Conservation (phyloP, 1,139 yeast species). For the Debaryomyces nepalensis region DNA sequence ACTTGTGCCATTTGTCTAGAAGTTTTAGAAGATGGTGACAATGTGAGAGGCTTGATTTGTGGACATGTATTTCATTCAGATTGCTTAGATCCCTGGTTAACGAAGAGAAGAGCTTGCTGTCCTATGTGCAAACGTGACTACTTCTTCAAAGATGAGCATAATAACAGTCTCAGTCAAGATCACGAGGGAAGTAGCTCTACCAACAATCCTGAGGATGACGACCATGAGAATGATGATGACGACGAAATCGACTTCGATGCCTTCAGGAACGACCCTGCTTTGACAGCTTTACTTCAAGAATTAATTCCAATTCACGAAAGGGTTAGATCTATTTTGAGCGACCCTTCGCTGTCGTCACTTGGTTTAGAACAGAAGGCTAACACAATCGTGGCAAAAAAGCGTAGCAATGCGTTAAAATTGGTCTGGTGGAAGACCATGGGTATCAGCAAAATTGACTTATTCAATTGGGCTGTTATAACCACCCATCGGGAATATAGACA, state of each 20-base stretch:
- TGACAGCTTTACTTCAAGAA: conserved; percentile 46
- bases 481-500: conserved; percentile 27
- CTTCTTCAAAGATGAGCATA: conserved; percentile 42
- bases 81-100: conserved; percentile 85
- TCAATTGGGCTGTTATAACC: conserved; percentile 55
- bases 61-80: conserved; percentile 84
- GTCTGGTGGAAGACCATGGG: conserved; percentile 63
- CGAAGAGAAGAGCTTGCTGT: conserved; percentile 76
- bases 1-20: conserved; percentile 83
- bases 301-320: conserved; percentile 46
- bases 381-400: conserved; percentile 40
- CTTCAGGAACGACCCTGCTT: conserved; percentile 44
- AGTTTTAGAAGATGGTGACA: conserved; percentile 60
- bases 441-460: conserved; percentile 48
- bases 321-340: conserved; percentile 39
- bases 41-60: conserved; percentile 74
- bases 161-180: conserved; percentile 6
- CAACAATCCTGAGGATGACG: conserved; percentile 5
- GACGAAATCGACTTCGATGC: conserved; percentile 45
- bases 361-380: conserved; percentile 52
- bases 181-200: conserved; percentile 4
- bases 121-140: conserved; percentile 84
- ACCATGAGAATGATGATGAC: conserved; percentile 12
- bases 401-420: conserved; percentile 37
- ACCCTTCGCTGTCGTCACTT: conserved; percentile 29